Evolutionary conservation across 805 yeast species (phyloP).

Genomic region (Millerozyma acaciae): DNA sequence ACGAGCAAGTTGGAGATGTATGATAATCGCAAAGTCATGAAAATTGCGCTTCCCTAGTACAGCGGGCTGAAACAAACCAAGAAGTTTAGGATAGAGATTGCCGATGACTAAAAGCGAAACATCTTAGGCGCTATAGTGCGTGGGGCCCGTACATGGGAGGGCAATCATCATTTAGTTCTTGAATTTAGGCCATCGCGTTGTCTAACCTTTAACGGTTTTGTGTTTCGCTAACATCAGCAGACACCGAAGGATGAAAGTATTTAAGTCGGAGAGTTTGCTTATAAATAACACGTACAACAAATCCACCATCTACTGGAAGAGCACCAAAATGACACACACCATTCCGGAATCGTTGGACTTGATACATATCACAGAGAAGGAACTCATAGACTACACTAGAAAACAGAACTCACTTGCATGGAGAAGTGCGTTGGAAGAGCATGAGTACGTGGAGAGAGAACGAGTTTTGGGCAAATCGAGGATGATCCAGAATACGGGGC

Average conservation of each 20-base stretch:
- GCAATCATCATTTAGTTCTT: no score
- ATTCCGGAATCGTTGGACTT: no score
- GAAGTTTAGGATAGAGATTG: no score
- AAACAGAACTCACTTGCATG: constrained; percentile 31
- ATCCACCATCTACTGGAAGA: no score
- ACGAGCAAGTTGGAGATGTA: no score
- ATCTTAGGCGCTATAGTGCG: no score
- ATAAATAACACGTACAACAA: no score
- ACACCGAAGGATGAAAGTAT: constrained; percentile 1
- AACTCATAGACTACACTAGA: constrained; percentile 29
- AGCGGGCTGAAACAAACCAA: no score
- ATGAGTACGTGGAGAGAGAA: constrained; percentile 36
- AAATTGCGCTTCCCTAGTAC: no score
- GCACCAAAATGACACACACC: constrained; percentile 1
- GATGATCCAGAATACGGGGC: constrained; percentile 8
- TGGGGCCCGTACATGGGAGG: no score
- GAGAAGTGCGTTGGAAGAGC: constrained; percentile 30
- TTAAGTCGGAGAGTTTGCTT: neutral
- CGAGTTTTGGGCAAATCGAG: constrained; percentile 21
- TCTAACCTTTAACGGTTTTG: constrained; percentile 1
- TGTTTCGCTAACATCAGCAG: constrained; percentile 3
- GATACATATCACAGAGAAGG: constrained; percentile 18
- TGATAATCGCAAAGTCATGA: no score
- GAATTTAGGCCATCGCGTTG: constrained; percentile 4
- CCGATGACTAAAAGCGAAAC: no score